Conservation (phyloP, 306 rosid genomes). For the Medicago ruthenica region DNA sequence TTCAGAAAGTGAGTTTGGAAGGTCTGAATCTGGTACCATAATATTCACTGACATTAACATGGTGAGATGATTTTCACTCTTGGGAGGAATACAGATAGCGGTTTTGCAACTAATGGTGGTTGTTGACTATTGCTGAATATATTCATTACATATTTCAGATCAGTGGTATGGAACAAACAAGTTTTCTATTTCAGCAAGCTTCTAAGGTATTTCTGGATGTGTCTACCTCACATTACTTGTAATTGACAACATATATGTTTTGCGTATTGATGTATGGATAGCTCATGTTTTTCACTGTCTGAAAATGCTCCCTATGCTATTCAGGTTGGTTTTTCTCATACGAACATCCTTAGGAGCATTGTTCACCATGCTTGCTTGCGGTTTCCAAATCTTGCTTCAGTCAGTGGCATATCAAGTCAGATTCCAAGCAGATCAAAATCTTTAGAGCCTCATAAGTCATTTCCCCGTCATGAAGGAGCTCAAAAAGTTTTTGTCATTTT, state of each 20-base stretch:
- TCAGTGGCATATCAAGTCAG: conserved; percentile 49
- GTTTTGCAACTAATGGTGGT: conserved; percentile 35
- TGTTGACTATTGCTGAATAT: conserved; percentile 29
- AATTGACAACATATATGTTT: too few relatives aligned
- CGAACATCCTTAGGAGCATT: conserved; percentile 82
- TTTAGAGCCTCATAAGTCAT: conserved; percentile 47
- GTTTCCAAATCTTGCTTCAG: conserved; percentile 72
- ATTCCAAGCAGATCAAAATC: conserved; percentile 54
- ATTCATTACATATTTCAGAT: conserved; percentile 61
- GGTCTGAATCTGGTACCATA: conserved; percentile 71
- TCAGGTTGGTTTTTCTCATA: conserved; percentile 98
- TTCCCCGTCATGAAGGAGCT: conserved; percentile 48
- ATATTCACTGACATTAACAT: conserved; percentile 89
- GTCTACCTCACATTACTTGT: conserved; percentile 24
- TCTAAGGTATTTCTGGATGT: conserved; percentile 70
- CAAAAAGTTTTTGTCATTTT: conserved; percentile 86
- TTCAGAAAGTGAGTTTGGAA: conserved; percentile 65
- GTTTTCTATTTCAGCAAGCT: conserved; percentile 97
- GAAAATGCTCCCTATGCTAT: conserved; percentile 33
- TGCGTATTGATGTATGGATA: conserved; percentile 12
- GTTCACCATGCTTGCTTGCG: conserved; percentile 83
- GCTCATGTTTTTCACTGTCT: conserved; percentile 23
- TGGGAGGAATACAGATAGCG: background rate
- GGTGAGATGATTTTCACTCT: conserved; percentile 60
- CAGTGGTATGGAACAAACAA: conserved; percentile 99